Percentiles rank a stretch among this genome's conserved stretches.
phyloP scores from a whole-genome alignment of 2,329 filamentous ascomycete species.

The Fusarium coicis region DNA sequence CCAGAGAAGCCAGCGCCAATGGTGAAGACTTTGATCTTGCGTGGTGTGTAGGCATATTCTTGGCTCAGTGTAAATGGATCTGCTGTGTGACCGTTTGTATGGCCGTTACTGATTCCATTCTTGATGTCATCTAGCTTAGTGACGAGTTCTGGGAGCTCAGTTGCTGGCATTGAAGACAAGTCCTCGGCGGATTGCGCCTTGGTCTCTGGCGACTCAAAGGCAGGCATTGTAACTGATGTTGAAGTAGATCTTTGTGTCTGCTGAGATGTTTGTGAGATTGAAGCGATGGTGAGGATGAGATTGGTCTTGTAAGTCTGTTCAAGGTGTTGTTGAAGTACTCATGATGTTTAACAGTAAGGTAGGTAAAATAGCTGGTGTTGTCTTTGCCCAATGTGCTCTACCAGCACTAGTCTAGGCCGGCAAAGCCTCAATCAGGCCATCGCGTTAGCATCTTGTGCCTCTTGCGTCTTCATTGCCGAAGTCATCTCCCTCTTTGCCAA shows the following conservation, averaged over 20 bases:
- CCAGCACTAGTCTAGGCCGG: not conserved
- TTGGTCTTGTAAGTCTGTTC: not conserved
- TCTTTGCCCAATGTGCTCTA: not conserved
- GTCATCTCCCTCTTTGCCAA: not conserved
- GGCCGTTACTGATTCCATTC: not conserved
- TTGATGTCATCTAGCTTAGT: not conserved
- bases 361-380: not conserved
- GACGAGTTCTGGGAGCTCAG: slow-evolving; percentile 33
- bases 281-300: not conserved
- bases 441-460: not conserved
- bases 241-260: not conserved
- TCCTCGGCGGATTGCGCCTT: slow-evolving; percentile 7
- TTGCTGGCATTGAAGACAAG: slow-evolving; percentile 16
- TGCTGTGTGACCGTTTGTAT: slow-evolving; percentile 6
- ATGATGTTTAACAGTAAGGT: not conserved
- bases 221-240: slow-evolving; percentile 14
- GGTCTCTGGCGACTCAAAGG: slow-evolving; percentile 26
- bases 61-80: slow-evolving; percentile 45
- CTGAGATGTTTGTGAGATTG: not conserved
- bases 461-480: not conserved
- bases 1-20: slow-evolving; percentile 50
- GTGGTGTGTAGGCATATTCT: slow-evolving; percentile 44
- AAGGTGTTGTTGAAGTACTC: not conserved
- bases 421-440: not conserved
- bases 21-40: slow-evolving; percentile 49